Conservation (phyloP, 371 early-diverging fungal genomes). For the Capillidium rhysosporum region DNA sequence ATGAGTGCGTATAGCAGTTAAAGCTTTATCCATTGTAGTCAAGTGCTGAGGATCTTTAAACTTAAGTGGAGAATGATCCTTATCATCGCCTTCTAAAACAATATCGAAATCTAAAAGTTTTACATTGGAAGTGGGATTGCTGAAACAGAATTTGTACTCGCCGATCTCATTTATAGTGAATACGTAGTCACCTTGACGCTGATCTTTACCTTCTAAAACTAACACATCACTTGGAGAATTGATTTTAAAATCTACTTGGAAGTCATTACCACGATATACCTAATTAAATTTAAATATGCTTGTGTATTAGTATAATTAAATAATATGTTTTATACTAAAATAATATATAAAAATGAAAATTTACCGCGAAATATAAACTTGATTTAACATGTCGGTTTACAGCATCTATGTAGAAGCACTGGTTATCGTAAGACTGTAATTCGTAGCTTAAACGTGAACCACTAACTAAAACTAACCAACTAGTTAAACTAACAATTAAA, state of each 20-base stretch:
- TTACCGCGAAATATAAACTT: slow-evolving; percentile 4
- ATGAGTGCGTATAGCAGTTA: not conserved
- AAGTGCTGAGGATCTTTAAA: slow-evolving; percentile 20
- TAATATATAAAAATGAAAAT: not conserved
- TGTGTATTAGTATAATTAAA: no score
- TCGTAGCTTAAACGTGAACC: slow-evolving; percentile 5
- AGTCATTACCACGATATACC: slow-evolving; percentile 5
- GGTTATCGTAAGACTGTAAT: not conserved
- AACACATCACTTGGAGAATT: not conserved
- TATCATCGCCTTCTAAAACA: slow-evolving; percentile 53
- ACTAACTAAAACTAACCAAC: not conserved
- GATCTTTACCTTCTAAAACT: slow-evolving; percentile 46
- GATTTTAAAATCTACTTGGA: slow-evolving; percentile 1
- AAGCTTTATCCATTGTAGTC: slow-evolving; percentile 47
- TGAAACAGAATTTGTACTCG: slow-evolving; percentile 85
- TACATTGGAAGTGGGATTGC: slow-evolving; percentile 74
- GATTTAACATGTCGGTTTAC: not conserved
- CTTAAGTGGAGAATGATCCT: slow-evolving; percentile 17
- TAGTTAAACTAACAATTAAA: not conserved
- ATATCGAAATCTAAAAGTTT: slow-evolving; percentile 89
- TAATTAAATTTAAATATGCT: not conserved
- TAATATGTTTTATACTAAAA: not conserved
- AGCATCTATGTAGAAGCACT: not conserved
- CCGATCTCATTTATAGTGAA: slow-evolving; percentile 60
- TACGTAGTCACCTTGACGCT: slow-evolving; percentile 81